phyloP scores from a whole-genome alignment of 2,329 filamentous ascomycete genomes.

The Diaporthe longicolla region DNA sequence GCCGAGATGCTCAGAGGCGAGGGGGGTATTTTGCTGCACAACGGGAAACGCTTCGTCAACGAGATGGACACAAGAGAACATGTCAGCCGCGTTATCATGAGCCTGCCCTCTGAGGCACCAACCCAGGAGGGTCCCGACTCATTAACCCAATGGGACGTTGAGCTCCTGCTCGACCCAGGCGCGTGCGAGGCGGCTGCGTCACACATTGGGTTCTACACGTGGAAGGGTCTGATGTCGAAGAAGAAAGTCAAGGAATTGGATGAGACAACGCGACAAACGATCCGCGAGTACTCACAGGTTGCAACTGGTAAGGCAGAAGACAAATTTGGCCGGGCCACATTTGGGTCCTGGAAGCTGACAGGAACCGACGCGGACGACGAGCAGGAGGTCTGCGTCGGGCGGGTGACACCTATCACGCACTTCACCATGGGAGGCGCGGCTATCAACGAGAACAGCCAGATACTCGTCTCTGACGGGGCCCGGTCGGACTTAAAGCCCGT shows the following conservation, averaged over 20 bases:
- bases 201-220: slow-evolving; percentile 74
- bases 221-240: slow-evolving; percentile 72
- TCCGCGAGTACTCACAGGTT: slow-evolving; percentile 64
- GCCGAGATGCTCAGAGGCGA: slow-evolving; percentile 75
- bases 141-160: slow-evolving; percentile 70
- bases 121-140: slow-evolving; percentile 42
- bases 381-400: slow-evolving; percentile 69
- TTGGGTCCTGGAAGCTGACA: slow-evolving; percentile 69
- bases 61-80: slow-evolving; percentile 73
- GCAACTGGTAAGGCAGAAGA: slow-evolving; percentile 59
- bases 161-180: slow-evolving; percentile 72
- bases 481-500: slow-evolving; percentile 59
- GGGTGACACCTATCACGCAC: slow-evolving; percentile 74
- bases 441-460: slow-evolving; percentile 67
- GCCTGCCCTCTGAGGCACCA: slow-evolving; percentile 40
- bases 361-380: slow-evolving; percentile 61
- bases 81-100: slow-evolving; percentile 68
- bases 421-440: slow-evolving; percentile 77
- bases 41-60: slow-evolving; percentile 71
- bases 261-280: slow-evolving; percentile 54
- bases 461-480: slow-evolving; percentile 57
- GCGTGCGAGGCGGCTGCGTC: slow-evolving; percentile 64
- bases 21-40: slow-evolving; percentile 68
- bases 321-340: slow-evolving; percentile 62
- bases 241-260: slow-evolving; percentile 66